Percentiles rank a stretch among this genome's conserved stretches.
These are phyloP conservation scores for Magnolia officinalis DNA, from an alignment of 164 flowering plant species.

Conservation along the genomic window DNA sequence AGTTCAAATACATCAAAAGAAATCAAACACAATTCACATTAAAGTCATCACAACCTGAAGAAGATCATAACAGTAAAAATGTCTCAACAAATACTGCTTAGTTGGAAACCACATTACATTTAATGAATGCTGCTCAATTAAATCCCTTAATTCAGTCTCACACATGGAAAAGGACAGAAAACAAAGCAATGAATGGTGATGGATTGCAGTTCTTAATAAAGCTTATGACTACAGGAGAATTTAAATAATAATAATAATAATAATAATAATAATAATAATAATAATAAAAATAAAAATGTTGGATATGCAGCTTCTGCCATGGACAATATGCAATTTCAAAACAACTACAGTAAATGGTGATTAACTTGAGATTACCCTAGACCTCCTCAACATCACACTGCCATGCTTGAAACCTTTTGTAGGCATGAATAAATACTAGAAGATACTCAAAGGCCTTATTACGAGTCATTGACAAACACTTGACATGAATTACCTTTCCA, in stretches of 20 bases:
- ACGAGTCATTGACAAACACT: not conserved
- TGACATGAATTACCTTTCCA: conserved; percentile 56
- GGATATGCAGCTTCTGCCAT: not conserved
- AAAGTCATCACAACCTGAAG: not conserved
- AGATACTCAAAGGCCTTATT: not conserved
- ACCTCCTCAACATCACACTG: not conserved
- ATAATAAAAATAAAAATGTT: too few species aligned
- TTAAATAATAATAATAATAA: too few species aligned
- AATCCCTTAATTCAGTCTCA: not conserved
- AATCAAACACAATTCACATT: not conserved
- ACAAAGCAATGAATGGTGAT: not conserved
- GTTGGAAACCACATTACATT: not conserved
- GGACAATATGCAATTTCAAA: not conserved
- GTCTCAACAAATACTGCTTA: not conserved
- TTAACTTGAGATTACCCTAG: not conserved
- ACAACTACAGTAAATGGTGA: not conserved
- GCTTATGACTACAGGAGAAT: not conserved
- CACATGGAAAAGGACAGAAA: not conserved
- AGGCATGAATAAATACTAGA: not conserved
- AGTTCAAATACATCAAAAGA: too few species aligned
- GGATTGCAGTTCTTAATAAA: not conserved
- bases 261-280: too few species aligned
- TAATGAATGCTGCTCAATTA: not conserved
- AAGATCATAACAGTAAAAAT: not conserved
- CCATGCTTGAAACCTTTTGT: not conserved